These are phyloP conservation scores for Tetracentron sinense DNA, from an alignment of 164 flowering plant genomes.

Conservation along the genomic window DNA sequence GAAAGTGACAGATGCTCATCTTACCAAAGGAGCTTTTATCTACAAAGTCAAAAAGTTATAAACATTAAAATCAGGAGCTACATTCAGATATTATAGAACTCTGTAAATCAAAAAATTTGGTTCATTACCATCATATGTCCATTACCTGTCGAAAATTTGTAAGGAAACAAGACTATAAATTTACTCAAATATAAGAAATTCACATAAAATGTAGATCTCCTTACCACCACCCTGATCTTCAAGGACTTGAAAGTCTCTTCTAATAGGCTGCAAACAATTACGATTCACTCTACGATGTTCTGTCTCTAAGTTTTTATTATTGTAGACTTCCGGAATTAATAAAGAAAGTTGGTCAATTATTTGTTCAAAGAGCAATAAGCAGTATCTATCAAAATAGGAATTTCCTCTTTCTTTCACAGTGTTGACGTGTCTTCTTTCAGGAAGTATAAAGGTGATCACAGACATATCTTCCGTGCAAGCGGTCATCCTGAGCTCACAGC, in stretches of 20 bases:
- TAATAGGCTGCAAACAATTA: background rate
- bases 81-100: no score
- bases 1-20: no score
- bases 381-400: background rate
- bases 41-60: no score
- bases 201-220: background rate
- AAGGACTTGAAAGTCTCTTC: background rate
- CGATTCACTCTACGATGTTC: no score
- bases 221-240: background rate
- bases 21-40: no score
- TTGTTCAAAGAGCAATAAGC: background rate
- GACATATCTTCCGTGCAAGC: slow-evolving; percentile 62
- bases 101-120: no score
- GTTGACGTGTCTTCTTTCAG: slow-evolving; percentile 25
- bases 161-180: no score
- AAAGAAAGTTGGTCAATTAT: background rate
- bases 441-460: slow-evolving; percentile 41
- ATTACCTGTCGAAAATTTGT: no score
- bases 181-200: no score
- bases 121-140: background rate
- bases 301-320: no score
- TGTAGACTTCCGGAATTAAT: background rate
- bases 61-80: no score
- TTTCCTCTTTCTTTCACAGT: background rate
- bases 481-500: slow-evolving; percentile 62